phyloP scores from a whole-genome alignment of 306 rosid genomes.

The Cucurbita maxima region DNA sequence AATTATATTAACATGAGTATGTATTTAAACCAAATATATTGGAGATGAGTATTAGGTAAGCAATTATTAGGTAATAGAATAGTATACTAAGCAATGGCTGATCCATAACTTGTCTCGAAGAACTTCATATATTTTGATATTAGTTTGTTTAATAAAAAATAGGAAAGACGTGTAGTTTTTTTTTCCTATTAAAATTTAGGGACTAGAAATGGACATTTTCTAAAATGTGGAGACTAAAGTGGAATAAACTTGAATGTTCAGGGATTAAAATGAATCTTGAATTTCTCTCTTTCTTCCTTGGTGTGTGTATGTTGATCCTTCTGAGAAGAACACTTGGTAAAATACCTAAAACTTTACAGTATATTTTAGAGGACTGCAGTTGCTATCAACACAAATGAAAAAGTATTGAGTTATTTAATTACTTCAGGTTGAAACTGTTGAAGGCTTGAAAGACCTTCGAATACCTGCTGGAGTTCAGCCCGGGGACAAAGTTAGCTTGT shows the following conservation, averaged over 20 bases:
- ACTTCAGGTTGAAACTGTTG: constrained; percentile 83
- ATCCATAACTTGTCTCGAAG: too few species aligned
- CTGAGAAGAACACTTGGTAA: not conserved
- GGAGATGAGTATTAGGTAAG: not conserved
- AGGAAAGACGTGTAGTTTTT: too few species aligned
- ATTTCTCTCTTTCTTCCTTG: not conserved
- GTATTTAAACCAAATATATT: not conserved
- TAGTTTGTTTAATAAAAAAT: too few species aligned
- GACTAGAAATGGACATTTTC: too few species aligned
- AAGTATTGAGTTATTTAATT: not conserved
- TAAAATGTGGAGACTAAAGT: too few species aligned
- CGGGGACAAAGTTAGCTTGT: constrained; percentile 61
- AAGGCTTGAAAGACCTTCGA: constrained; percentile 54
- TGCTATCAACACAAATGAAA: not conserved
- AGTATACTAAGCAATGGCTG: too few species aligned
- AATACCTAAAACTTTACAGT: not conserved
- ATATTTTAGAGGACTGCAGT: not conserved
- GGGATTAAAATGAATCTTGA: not conserved
- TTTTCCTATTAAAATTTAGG: too few species aligned
- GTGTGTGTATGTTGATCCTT: not conserved
- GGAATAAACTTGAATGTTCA: not conserved
- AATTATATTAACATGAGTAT: not conserved
- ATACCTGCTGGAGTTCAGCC: constrained; percentile 88
- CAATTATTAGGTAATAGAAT: not conserved
- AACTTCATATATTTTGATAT: too few species aligned